A percentile compares a stretch with the other conserved stretches of the same genome.
Conservation (phyloP, 169 alveolate species). For the Babesia bovis region DNA sequence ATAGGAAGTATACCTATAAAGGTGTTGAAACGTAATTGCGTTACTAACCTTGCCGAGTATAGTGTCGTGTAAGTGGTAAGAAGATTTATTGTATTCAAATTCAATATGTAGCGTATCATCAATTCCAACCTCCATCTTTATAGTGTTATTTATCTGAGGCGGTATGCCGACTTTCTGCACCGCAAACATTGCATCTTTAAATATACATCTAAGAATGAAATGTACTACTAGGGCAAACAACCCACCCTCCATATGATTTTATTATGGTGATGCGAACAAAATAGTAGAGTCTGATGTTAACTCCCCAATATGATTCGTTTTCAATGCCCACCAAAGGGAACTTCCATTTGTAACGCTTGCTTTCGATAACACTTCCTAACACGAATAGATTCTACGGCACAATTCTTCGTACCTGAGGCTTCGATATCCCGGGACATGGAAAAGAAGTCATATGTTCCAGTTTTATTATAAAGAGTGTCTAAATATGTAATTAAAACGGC, state of each 20-base stretch:
- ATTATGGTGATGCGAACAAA: conserved; percentile 90
- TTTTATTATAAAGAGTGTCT: conserved; percentile 88
- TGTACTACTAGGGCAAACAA: conserved; percentile 4
- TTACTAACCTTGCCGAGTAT: conserved; percentile 93
- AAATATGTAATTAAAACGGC: conserved; percentile 15
- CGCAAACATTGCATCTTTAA: conserved; percentile 93
- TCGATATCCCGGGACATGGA: conserved; percentile 94
- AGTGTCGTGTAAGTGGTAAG: conserved; percentile 95
- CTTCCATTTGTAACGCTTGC: conserved; percentile 89
- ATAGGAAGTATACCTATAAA: conserved; percentile 87
- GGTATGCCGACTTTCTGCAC: conserved; percentile 89
- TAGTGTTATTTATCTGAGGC: conserved; percentile 87
- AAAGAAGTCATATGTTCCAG: conserved; percentile 91
- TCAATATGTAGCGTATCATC: conserved; percentile 97
- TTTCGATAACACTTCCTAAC: conserved; percentile 77
- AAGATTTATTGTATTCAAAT: conserved; percentile 91
- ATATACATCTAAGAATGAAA: conserved; percentile 76
- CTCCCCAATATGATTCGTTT: conserved; percentile 97
- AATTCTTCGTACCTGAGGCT: conserved; percentile 90
- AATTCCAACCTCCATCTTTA: conserved; percentile 98
- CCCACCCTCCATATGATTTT: conserved; percentile 87
- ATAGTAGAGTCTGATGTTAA: conserved; percentile 88
- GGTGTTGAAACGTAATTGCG: too few species aligned
- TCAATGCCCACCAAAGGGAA: conserved; percentile 95
- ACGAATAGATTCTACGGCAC: conserved; percentile 47